phyloP scores from a whole-genome alignment of 768 basidiomycete genomes.

The Tricholomella constricta region DNA sequence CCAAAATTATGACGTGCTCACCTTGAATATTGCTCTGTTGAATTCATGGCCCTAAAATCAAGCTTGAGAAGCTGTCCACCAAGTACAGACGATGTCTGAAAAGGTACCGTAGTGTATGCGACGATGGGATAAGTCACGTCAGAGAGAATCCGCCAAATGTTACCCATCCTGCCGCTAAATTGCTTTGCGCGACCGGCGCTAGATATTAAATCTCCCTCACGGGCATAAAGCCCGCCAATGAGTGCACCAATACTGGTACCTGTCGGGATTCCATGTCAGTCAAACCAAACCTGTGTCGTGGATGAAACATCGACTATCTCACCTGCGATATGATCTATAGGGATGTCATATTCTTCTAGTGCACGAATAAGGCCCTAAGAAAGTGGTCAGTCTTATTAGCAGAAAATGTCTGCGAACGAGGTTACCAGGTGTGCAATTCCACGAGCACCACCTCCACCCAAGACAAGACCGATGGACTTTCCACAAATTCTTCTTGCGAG shows the following conservation, averaged over 20 bases:
- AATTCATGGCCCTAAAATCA: conserved; percentile 84
- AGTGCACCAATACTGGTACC: conserved; percentile 91
- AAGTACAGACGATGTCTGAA: conserved; percentile 3
- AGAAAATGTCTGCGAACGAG: conserved; percentile 10
- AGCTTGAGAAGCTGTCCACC: neutral
- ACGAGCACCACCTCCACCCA: conserved; percentile 97
- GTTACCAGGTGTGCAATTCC: conserved; percentile 52
- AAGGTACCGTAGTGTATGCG: conserved; percentile 78
- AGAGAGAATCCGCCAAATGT: conserved; percentile 90
- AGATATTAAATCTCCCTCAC: conserved; percentile 89
- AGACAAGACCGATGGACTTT: conserved; percentile 88
- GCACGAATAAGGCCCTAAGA: conserved; percentile 87
- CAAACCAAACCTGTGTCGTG: neutral
- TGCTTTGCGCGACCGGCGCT: conserved; percentile 86
- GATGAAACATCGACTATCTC: conserved; percentile 13
- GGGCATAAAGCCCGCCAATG: conserved; percentile 92
- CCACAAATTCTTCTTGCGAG: conserved; percentile 91
- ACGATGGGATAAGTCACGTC: conserved; percentile 94
- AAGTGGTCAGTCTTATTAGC: conserved; percentile 9
- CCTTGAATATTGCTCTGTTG: conserved; percentile 94
- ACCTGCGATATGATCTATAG: conserved; percentile 93
- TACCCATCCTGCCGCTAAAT: conserved; percentile 89
- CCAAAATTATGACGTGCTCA: conserved; percentile 20
- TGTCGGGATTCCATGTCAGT: conserved; percentile 23
- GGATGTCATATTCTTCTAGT: conserved; percentile 87